These are phyloP conservation scores for Hypoxylon sp. DNA, from an alignment of 2,329 filamentous ascomycete species.

Conservation along the genomic window DNA sequence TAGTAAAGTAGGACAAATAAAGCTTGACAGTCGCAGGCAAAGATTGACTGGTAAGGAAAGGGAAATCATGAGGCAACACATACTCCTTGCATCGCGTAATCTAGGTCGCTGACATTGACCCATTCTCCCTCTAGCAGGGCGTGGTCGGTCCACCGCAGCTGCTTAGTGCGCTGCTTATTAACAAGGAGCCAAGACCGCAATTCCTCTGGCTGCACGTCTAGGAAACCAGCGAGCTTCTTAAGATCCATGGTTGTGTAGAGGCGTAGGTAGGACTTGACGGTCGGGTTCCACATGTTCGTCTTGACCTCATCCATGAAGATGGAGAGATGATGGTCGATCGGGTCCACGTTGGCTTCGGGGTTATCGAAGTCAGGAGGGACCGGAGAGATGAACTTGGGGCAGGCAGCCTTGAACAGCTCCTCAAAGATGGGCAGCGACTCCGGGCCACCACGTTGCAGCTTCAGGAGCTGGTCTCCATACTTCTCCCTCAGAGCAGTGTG, in stretches of 20 bases:
- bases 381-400: constrained; percentile 99
- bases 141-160: constrained; percentile 93
- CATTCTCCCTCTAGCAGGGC: constrained; percentile 91
- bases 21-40: constrained; percentile 45
- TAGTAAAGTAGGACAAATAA: constrained; percentile 45
- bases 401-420: constrained; percentile 97
- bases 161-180: constrained; percentile 98
- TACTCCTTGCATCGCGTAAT: constrained; percentile 96
- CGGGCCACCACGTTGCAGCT: constrained; percentile 94
- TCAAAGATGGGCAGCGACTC: constrained; percentile 97
- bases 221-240: constrained; percentile 96
- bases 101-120: constrained; percentile 92
- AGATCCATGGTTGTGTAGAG: constrained; percentile 99
- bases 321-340: constrained; percentile 94
- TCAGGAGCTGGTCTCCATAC: constrained; percentile 97
- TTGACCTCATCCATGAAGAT: constrained; percentile 99
- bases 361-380: constrained; percentile 98
- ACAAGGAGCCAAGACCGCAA: constrained; percentile 93
- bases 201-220: constrained; percentile 97
- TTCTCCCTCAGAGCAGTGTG: constrained; percentile 98
- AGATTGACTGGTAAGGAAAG: constrained; percentile 30
- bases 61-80: constrained; percentile 56
- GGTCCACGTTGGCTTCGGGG: constrained; percentile 94
- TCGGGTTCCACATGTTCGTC: constrained; percentile 98
- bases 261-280: constrained; percentile 97